These are phyloP conservation scores for Malassezia sp. DNA, from an alignment of 1,284 basidiomycete genomes.

Conservation along the genomic window DNA sequence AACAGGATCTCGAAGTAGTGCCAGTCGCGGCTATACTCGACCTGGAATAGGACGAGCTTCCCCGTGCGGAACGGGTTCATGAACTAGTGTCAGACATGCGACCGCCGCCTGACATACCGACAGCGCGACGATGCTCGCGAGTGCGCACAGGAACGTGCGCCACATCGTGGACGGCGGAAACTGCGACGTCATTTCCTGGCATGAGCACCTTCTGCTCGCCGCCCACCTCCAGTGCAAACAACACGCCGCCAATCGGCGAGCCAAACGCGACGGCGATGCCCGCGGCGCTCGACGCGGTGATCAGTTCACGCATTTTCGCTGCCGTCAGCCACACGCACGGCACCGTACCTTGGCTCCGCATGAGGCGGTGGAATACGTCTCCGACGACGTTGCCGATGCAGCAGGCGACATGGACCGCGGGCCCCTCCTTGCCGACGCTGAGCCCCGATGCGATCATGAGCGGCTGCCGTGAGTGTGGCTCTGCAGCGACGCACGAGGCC, in stretches of 20 bases:
- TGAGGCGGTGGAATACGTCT: constrained; percentile 67
- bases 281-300: constrained; percentile 89
- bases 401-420: constrained; percentile 92
- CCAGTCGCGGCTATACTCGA: constrained; percentile 95
- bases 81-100: constrained; percentile 49
- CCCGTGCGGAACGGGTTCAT: constrained; percentile 98
- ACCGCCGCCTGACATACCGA: constrained; percentile 52
- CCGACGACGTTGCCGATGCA: constrained; percentile 82
- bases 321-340: constrained; percentile 53
- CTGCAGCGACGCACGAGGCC: no score
- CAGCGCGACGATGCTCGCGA: constrained; percentile 89
- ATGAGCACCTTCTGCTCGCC: no score
- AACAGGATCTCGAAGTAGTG: constrained; percentile 98
- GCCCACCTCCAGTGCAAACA: constrained; percentile 73
- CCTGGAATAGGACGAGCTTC: constrained; percentile 93
- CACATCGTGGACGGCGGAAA: constrained; percentile 98
- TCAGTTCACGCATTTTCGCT: constrained; percentile 89
- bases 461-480: no score
- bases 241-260: constrained; percentile 88
- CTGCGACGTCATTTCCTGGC: constrained; percentile 70
- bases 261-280: constrained; percentile 97
- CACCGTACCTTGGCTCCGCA: constrained; percentile 77
- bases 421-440: constrained; percentile 95
- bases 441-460: constrained; percentile 85
- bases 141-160: constrained; percentile 89